phyloP scores from a whole-genome alignment of 2,329 filamentous ascomycete species.

The Fusarium goolgardi region DNA sequence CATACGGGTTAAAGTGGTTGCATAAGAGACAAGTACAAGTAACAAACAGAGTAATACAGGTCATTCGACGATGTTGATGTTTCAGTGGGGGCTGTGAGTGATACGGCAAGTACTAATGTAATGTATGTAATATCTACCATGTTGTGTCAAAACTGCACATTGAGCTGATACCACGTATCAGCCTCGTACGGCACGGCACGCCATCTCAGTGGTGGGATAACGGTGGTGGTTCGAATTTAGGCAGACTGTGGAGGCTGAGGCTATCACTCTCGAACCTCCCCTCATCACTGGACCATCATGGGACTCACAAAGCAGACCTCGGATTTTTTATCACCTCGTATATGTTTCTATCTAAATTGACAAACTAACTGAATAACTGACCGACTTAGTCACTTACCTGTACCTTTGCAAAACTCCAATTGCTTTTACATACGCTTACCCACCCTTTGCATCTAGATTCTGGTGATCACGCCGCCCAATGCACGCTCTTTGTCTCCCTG shows the following conservation, averaged over 20 bases:
- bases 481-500: conserved; percentile 41
- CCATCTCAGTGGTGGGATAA: conserved; percentile 21
- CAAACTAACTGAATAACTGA: background rate
- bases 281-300: conserved; percentile 25
- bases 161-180: conserved; percentile 19
- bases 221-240: conserved; percentile 35
- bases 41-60: conserved; percentile 10
- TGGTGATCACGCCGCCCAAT: conserved; percentile 29
- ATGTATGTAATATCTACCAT: conserved; percentile 2
- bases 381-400: background rate
- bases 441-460: background rate
- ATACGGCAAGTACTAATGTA: background rate
- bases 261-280: conserved; percentile 23
- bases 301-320: conserved; percentile 12
- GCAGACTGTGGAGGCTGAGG: conserved; percentile 41
- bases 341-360: conserved; percentile 7
- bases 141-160: conserved; percentile 1
- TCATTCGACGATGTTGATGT: conserved; percentile 14
- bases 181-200: conserved; percentile 35
- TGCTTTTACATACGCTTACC: background rate
- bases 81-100: conserved; percentile 13
- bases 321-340: conserved; percentile 11
- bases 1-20: conserved; percentile 36
- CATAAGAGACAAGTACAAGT: conserved; percentile 14
- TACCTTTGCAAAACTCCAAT: background rate